phyloP scores from a whole-genome alignment of 140 eudicot genomes.

The Eryngium alpinum region DNA sequence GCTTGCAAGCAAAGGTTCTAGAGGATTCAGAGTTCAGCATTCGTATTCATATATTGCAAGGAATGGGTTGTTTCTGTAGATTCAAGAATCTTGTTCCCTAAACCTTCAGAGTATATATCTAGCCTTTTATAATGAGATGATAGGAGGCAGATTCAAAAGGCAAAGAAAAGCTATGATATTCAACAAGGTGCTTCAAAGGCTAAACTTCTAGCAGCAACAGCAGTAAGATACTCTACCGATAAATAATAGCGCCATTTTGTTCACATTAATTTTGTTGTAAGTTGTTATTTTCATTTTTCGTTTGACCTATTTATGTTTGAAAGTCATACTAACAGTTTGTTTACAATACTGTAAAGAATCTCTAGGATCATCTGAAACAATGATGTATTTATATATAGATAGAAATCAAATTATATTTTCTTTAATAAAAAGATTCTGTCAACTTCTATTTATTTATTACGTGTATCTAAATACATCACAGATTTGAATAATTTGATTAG shows the following conservation, averaged over 20 bases:
- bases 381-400: not conserved
- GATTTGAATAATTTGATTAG: not conserved
- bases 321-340: conserved; percentile 4
- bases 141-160: not conserved
- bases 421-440: not conserved
- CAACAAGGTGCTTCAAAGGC: not conserved
- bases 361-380: conserved; percentile 8
- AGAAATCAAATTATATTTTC: not conserved
- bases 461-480: not conserved
- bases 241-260: not conserved
- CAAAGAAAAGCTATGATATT: not conserved
- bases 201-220: not conserved
- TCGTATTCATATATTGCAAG: not conserved
- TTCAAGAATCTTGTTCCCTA: not conserved
- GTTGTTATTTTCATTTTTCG: not conserved
- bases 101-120: not conserved
- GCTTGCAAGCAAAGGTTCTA: not conserved
- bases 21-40: not conserved
- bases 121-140: not conserved
- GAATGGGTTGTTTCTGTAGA: not conserved
- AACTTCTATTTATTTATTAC: not conserved
- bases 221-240: not conserved
- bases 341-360: conserved; percentile 24
- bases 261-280: not conserved
- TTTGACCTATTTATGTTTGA: conserved; percentile 7